A percentile compares a stretch with the other conserved stretches of the same genome.
phyloP scores from a whole-genome alignment of 306 rosid species.

The Dryas drummondii region DNA sequence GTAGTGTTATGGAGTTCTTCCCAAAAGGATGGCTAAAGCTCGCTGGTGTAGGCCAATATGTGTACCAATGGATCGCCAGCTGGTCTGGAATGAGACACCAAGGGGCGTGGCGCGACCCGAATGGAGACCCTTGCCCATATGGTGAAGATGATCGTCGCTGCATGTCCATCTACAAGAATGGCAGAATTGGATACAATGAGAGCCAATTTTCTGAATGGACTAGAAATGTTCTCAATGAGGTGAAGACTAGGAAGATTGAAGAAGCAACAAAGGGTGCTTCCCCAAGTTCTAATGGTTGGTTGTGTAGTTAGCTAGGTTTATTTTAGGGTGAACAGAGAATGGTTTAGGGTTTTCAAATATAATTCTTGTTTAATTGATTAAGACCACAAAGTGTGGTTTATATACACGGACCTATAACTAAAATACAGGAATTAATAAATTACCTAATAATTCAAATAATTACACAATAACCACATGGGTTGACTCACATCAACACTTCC shows the following conservation, averaged over 20 bases:
- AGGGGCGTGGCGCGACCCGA: constrained; percentile 65
- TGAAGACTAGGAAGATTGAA: constrained; percentile 38
- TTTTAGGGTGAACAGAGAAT: too few relatives aligned
- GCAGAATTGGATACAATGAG: constrained; percentile 45
- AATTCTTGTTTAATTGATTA: too few relatives aligned
- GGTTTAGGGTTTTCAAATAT: too few relatives aligned
- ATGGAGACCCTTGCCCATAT: constrained; percentile 39
- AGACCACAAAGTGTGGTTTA: too few relatives aligned
- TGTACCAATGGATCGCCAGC: constrained; percentile 58
- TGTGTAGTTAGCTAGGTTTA: constrained; percentile 28
- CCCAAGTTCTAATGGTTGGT: constrained; percentile 21
- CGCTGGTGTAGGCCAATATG: constrained; percentile 70
- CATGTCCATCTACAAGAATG: constrained; percentile 54
- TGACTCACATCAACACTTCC: too few relatives aligned
- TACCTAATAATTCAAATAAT: too few relatives aligned
- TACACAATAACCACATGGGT: too few relatives aligned
- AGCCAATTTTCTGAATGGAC: constrained; percentile 58
- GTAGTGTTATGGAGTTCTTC: constrained; percentile 73
- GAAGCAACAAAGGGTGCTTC: constrained; percentile 20
- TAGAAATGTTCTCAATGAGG: constrained; percentile 43
- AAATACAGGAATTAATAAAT: too few relatives aligned
- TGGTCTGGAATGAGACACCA: constrained; percentile 73
- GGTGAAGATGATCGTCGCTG: constrained; percentile 52
- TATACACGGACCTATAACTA: too few relatives aligned
- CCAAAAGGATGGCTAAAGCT: constrained; percentile 68